Evolutionary conservation across 176 grass and related monocot species (phyloP).

Genomic region (Carex myosuroides): DNA sequence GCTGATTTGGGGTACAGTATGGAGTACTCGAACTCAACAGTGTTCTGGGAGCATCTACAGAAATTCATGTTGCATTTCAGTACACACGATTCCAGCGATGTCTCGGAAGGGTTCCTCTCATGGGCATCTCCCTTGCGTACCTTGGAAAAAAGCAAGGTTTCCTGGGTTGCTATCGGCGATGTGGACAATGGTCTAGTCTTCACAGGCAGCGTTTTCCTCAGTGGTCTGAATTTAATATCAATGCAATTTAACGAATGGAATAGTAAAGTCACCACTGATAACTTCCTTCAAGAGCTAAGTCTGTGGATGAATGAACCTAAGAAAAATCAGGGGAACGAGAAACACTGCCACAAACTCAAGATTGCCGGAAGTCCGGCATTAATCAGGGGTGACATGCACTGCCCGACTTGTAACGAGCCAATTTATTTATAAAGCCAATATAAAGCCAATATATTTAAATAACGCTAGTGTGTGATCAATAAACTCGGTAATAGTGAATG

Average conservation of each 20-base stretch:
- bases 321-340: too few relatives aligned
- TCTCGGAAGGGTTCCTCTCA: neutral
- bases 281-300: neutral
- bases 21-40: neutral
- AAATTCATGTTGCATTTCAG: neutral
- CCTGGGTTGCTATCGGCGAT: neutral
- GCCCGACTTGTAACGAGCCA: conserved; percentile 3
- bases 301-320: neutral
- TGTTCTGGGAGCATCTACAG: neutral
- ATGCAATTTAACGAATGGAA: neutral
- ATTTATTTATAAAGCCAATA: too few relatives aligned
- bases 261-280: neutral
- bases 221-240: neutral
- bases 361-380: neutral
- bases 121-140: neutral
- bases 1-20: neutral
- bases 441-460: too few relatives aligned
- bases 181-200: neutral
- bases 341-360: neutral
- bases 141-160: neutral
- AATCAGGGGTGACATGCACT: neutral
- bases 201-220: neutral
- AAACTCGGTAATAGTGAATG: too few relatives aligned
- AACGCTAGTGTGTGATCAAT: too few relatives aligned
- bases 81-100: neutral